phyloP scores from a whole-genome alignment of 1,284 basidiomycete genomes.

The Ustilago trichophora region DNA sequence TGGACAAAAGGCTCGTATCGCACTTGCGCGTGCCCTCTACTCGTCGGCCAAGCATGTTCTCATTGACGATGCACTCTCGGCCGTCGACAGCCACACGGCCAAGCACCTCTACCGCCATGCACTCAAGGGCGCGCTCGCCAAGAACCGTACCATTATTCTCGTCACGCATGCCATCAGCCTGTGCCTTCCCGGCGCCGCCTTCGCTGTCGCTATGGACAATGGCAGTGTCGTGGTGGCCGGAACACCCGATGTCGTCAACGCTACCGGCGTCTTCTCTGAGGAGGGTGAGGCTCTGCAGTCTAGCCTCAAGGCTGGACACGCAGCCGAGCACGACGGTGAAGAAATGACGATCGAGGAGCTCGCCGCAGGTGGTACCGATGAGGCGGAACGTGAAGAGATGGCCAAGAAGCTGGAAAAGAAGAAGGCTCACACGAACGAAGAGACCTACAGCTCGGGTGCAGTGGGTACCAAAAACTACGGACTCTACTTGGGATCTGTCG shows the following conservation, averaged over 20 bases:
- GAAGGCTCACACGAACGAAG: conserved; percentile 57
- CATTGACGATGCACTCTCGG: conserved; percentile 88
- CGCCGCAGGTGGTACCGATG: conserved; percentile 49
- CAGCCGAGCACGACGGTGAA: conserved; percentile 21
- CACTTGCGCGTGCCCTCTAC: conserved; percentile 85
- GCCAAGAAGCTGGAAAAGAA: conserved; percentile 54
- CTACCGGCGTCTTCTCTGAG: conserved; percentile 45
- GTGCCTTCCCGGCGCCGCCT: conserved; percentile 75
- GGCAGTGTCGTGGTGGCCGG: conserved; percentile 78
- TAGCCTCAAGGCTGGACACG: conserved; percentile 18
- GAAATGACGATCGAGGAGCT: conserved; percentile 57
- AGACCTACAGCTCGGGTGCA: conserved; percentile 58
- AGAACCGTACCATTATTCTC: conserved; percentile 77
- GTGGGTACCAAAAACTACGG: conserved; percentile 57
- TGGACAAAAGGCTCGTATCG: conserved; percentile 86
- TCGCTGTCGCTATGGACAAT: conserved; percentile 78
- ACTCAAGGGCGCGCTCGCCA: conserved; percentile 74
- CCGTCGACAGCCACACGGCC: conserved; percentile 88
- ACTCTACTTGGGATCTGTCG: conserved; percentile 57
- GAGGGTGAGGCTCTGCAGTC: conserved; percentile 48
- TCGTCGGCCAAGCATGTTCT: conserved; percentile 84
- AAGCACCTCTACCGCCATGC: conserved; percentile 77
- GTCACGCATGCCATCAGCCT: conserved; percentile 87
- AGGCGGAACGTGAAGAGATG: conserved; percentile 53
- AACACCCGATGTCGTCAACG: conserved; percentile 69